Percentiles rank a stretch among this genome's conserved stretches.
phyloP scores from a whole-genome alignment of 192 early-diverging fungal species.

The Coemansia sp. region DNA sequence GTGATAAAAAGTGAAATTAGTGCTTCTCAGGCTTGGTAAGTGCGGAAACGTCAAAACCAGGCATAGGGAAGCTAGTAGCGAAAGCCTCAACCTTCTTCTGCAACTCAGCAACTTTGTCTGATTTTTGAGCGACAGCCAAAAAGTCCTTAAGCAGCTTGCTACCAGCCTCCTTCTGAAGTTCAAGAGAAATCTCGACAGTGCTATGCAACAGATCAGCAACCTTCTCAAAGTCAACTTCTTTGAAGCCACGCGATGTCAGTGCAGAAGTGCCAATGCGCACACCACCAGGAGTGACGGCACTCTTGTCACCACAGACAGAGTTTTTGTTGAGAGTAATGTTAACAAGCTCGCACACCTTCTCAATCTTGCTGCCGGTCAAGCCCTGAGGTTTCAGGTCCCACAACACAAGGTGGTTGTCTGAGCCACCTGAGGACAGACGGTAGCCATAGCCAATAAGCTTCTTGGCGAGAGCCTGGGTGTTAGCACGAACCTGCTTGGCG shows the following conservation, averaged over 20 bases:
- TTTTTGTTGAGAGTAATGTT: conserved; percentile 99
- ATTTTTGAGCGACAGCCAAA: conserved; percentile 73
- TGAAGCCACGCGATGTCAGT: conserved; percentile 94
- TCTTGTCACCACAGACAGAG: conserved; percentile 94
- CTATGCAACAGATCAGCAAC: conserved; percentile 96
- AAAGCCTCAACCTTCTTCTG: conserved; percentile 89
- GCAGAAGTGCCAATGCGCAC: conserved; percentile 94
- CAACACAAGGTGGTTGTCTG: conserved; percentile 97
- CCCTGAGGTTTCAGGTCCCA: conserved; percentile 94
- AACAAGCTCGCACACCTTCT: conserved; percentile 97
- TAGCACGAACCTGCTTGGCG: conserved; percentile 93
- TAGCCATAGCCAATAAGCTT: conserved; percentile 79
- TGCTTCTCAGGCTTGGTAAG: conserved; percentile 50
- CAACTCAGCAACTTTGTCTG: conserved; percentile 77
- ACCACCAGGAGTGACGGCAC: conserved; percentile 95
- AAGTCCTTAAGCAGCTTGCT: conserved; percentile 99
- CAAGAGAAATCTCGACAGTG: conserved; percentile 83
- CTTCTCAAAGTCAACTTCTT: conserved; percentile 94
- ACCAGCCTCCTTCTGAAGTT: conserved; percentile 81
- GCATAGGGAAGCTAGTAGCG: conserved; percentile 95
- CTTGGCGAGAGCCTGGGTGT: conserved; percentile 82
- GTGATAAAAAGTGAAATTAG: neutral
- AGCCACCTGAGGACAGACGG: conserved; percentile 92
- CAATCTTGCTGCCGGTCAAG: conserved; percentile 96
- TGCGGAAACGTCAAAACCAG: conserved; percentile 68